These are phyloP conservation scores for Clitopilus hobsonii DNA, from an alignment of 768 basidiomycete genomes.

Conservation along the genomic window DNA sequence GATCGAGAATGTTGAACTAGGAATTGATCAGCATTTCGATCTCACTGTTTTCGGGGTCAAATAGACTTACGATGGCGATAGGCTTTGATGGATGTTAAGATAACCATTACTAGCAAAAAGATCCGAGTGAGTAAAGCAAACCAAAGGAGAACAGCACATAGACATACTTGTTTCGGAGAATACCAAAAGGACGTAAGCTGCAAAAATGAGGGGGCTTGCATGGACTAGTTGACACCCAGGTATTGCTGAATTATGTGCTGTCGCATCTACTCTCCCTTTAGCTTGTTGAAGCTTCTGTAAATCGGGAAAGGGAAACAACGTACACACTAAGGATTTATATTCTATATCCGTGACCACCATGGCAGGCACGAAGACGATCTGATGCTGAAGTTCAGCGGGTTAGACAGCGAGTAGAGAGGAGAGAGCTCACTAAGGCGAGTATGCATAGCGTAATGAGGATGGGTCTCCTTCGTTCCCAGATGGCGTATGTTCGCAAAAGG, in stretches of 20 bases:
- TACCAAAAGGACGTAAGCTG: slow-evolving; percentile 32
- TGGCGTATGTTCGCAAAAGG: slow-evolving; percentile 38
- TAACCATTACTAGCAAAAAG: slow-evolving; percentile 26
- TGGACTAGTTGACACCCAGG: slow-evolving; percentile 27
- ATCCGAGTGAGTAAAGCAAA: background rate
- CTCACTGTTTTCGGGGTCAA: background rate
- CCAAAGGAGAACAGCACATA: background rate
- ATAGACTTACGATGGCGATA: slow-evolving; percentile 31
- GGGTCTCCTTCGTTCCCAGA: slow-evolving; percentile 34
- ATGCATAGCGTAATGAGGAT: slow-evolving; percentile 25
- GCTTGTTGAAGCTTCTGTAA: background rate
- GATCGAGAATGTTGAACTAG: slow-evolving; percentile 30
- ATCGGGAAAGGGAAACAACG: slow-evolving; percentile 5
- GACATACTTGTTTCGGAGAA: slow-evolving; percentile 35
- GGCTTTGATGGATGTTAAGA: slow-evolving; percentile 31
- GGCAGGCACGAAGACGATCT: slow-evolving; percentile 28
- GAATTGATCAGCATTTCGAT: background rate
- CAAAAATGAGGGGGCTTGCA: slow-evolving; percentile 31
- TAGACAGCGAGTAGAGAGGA: background rate
- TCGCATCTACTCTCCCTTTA: slow-evolving; percentile 1
- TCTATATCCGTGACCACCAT: slow-evolving; percentile 28
- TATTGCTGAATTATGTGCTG: slow-evolving; percentile 13
- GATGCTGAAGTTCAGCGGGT: background rate
- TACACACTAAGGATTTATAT: slow-evolving; percentile 28
- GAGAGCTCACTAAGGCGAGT: slow-evolving; percentile 17